A percentile compares a stretch with the other conserved stretches of the same genome.
These are phyloP conservation scores for Coriaria nepalensis DNA, from an alignment of 306 rosid species.

Conservation along the genomic window DNA sequence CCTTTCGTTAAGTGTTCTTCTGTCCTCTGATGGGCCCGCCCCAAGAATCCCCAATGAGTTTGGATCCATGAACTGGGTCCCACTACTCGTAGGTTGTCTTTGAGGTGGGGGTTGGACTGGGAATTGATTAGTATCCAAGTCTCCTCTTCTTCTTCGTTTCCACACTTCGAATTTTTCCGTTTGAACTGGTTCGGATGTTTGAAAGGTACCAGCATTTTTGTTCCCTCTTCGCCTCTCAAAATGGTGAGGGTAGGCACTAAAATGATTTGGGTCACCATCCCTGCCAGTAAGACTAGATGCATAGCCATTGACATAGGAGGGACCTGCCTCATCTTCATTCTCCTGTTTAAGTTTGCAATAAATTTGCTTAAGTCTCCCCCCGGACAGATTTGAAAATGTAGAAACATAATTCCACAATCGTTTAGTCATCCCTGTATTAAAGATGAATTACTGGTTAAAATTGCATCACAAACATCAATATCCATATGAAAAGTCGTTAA, in stretches of 20 bases:
- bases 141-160: conserved; percentile 80
- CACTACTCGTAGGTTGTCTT: conserved; percentile 37
- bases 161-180: conserved; percentile 71
- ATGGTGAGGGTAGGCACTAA: conserved; percentile 26
- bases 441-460: not conserved
- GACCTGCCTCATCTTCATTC: conserved; percentile 63
- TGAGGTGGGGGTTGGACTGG: conserved; percentile 50
- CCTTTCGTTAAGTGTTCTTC: conserved; percentile 45
- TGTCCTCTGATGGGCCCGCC: conserved; percentile 77
- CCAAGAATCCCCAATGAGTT: conserved; percentile 87
- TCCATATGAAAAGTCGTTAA: not conserved
- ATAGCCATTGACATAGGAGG: conserved; percentile 59
- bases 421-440: conserved; percentile 70
- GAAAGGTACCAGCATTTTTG: conserved; percentile 29
- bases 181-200: conserved; percentile 45
- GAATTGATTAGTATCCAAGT: conserved; percentile 38
- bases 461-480: conserved; percentile 1
- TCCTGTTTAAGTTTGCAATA: conserved; percentile 80
- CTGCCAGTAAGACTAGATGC: conserved; percentile 44
- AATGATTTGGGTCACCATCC: conserved; percentile 33
- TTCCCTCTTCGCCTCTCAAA: conserved; percentile 51
- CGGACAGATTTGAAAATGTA: conserved; percentile 86
- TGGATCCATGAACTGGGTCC: conserved; percentile 46
- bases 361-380: conserved; percentile 89
- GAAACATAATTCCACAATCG: conserved; percentile 97